These are phyloP conservation scores for Lanmaoa rubissima DNA, from an alignment of 768 basidiomycete genomes.

Conservation along the genomic window DNA sequence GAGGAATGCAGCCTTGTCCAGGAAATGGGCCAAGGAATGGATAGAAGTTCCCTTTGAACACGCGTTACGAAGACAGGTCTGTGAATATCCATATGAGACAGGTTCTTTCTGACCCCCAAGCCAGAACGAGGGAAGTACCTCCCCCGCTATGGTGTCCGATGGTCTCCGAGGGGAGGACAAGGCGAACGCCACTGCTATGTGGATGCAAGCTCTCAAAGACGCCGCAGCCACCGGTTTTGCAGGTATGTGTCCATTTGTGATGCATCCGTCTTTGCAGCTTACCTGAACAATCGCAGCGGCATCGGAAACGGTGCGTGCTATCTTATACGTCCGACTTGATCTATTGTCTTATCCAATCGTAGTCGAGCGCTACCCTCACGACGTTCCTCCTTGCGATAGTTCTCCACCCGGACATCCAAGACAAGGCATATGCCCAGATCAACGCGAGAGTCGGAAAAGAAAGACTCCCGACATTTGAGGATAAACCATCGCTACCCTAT, in stretches of 20 bases:
- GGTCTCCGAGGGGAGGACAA: conserved; percentile 1
- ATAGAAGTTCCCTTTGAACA: conserved; percentile 28
- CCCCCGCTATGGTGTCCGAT: conserved; percentile 20
- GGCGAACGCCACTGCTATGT: background rate
- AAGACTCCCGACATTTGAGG: conserved; percentile 16
- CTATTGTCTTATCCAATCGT: background rate
- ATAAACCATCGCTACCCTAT: conserved; percentile 32
- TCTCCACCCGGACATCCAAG: conserved; percentile 18
- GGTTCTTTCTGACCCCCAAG: background rate
- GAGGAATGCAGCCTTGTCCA: conserved; percentile 3
- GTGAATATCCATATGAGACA: background rate
- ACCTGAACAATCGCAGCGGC: conserved; percentile 4
- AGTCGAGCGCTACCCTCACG: conserved; percentile 9
- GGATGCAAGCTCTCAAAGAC: conserved; percentile 12
- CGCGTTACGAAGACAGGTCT: conserved; percentile 29
- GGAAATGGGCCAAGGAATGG: conserved; percentile 9
- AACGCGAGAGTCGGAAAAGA: conserved; percentile 20
- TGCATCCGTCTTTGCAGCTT: background rate
- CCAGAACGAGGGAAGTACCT: conserved; percentile 12
- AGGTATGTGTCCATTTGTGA: background rate
- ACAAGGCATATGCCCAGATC: conserved; percentile 15
- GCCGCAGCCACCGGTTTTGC: conserved; percentile 17
- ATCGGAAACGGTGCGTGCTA: conserved; percentile 16
- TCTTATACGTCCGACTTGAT: background rate
- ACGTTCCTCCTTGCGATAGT: conserved; percentile 19